Conservation (phyloP, 2,329 filamentous ascomycete genomes). For the Cladosporium sp. region DNA sequence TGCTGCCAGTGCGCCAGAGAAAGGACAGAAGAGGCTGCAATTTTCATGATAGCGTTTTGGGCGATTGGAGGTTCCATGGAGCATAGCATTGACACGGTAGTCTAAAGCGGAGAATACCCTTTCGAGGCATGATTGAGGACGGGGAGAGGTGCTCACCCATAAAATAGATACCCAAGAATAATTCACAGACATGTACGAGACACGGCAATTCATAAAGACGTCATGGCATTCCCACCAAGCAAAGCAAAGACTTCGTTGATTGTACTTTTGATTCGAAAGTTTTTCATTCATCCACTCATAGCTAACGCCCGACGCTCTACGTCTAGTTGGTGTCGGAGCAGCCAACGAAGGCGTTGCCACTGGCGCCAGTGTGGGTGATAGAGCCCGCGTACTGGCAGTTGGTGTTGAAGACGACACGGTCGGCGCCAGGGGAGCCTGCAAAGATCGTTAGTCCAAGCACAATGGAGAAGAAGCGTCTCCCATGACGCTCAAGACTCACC, state of each 20-base stretch:
- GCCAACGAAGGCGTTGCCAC: constrained; percentile 61
- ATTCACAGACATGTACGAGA: too few species aligned
- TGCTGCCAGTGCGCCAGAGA: constrained; percentile 29
- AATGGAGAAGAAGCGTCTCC: neutral
- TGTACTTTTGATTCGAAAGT: too few species aligned
- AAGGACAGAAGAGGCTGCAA: constrained; percentile 40
- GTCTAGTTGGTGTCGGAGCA: constrained; percentile 41
- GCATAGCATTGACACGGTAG: too few species aligned
- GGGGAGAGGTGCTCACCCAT: too few species aligned
- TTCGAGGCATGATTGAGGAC: too few species aligned
- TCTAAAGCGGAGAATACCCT: too few species aligned
- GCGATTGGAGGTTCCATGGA: neutral
- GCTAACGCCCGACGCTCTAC: too few species aligned
- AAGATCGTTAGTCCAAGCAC: neutral
- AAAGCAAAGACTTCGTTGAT: neutral
- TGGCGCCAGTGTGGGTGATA: constrained; percentile 66
- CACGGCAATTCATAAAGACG: too few species aligned
- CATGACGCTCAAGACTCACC: constrained; percentile 31
- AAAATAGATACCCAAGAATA: too few species aligned
- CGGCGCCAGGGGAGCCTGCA: constrained; percentile 55
- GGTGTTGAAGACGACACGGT: constrained; percentile 59
- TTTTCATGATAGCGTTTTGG: constrained; percentile 29
- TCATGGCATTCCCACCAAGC: too few species aligned
- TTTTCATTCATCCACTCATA: too few species aligned
- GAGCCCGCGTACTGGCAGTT: constrained; percentile 53